These are phyloP conservation scores for Sugiyamaella lignohabitans DNA, from an alignment of 805 yeast genomes.

Conservation along the genomic window DNA sequence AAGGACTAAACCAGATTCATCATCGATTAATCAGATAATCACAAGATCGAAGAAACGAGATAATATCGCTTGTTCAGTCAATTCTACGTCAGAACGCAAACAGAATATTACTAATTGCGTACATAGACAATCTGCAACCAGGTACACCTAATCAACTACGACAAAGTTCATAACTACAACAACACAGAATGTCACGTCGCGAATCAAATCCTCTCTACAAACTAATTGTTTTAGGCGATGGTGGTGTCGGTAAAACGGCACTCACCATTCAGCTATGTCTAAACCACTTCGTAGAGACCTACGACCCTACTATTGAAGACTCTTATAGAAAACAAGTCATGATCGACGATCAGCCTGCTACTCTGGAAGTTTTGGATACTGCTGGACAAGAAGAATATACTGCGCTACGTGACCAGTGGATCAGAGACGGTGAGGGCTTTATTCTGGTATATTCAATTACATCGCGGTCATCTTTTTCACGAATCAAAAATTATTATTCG, in stretches of 20 bases:
- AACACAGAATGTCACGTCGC: slow-evolving; percentile 14
- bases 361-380: slow-evolving; percentile 83
- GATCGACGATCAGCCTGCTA: slow-evolving; percentile 68
- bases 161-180: not conserved
- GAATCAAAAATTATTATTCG: slow-evolving; percentile 70
- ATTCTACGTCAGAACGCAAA: no score
- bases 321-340: slow-evolving; percentile 68
- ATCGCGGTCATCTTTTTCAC: slow-evolving; percentile 77
- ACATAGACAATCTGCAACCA: no score
- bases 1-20: no score
- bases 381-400: slow-evolving; percentile 88
- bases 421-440: slow-evolving; percentile 93
- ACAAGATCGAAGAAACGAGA: no score
- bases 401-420: slow-evolving; percentile 73
- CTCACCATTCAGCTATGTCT: slow-evolving; percentile 78
- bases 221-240: slow-evolving; percentile 95
- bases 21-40: no score
- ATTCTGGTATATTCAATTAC: slow-evolving; percentile 83
- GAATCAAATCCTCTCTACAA: slow-evolving; percentile 46
- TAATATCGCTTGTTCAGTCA: no score
- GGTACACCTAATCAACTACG: no score
- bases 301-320: slow-evolving; percentile 91
- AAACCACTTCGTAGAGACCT: slow-evolving; percentile 92
- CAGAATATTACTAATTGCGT: no score
- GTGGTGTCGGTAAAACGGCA: slow-evolving; percentile 98